Evolutionary conservation across 2,329 filamentous ascomycete genomes (phyloP).

Genomic region (Verticillium tricorpus): DNA sequence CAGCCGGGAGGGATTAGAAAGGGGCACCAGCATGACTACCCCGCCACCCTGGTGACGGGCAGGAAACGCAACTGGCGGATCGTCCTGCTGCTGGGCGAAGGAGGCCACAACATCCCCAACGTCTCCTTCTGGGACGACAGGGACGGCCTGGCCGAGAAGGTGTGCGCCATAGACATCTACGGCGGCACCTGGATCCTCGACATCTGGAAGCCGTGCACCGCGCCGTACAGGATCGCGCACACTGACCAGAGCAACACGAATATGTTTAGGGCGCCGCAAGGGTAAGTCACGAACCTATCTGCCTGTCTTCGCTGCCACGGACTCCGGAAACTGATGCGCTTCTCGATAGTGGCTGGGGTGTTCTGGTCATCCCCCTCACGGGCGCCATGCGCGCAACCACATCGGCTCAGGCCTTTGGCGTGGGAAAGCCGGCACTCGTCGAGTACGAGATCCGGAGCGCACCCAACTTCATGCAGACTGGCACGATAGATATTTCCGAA

Average conservation of each 20-base stretch:
- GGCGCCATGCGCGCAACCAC: slow-evolving; percentile 33
- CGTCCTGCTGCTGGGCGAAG: slow-evolving; percentile 33
- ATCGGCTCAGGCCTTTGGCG: slow-evolving; percentile 3
- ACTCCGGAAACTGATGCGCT: neutral
- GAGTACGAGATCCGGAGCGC: slow-evolving; percentile 1
- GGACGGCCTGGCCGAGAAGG: slow-evolving; percentile 41
- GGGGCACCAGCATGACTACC: slow-evolving; percentile 12
- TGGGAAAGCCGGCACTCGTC: slow-evolving; percentile 4
- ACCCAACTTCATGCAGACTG: neutral
- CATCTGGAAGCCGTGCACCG: slow-evolving; percentile 39
- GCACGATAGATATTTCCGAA: slow-evolving; percentile 8
- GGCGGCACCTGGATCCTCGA: slow-evolving; percentile 45
- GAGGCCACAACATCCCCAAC: slow-evolving; percentile 46
- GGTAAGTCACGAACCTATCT: neutral
- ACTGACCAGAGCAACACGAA: neutral
- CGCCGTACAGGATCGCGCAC: slow-evolving; percentile 7
- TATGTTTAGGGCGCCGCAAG: slow-evolving; percentile 7
- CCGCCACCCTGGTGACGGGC: slow-evolving; percentile 30
- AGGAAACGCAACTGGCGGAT: slow-evolving; percentile 48
- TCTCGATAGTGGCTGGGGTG: slow-evolving; percentile 41
- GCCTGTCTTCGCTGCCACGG: neutral
- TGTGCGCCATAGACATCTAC: slow-evolving; percentile 47
- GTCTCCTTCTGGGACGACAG: slow-evolving; percentile 45
- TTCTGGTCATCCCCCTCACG: slow-evolving; percentile 38
- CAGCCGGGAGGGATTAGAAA: slow-evolving; percentile 13